Evolutionary conservation across 768 basidiomycete genomes (phyloP).

Genomic region (Basidioascus undulatus): DNA sequence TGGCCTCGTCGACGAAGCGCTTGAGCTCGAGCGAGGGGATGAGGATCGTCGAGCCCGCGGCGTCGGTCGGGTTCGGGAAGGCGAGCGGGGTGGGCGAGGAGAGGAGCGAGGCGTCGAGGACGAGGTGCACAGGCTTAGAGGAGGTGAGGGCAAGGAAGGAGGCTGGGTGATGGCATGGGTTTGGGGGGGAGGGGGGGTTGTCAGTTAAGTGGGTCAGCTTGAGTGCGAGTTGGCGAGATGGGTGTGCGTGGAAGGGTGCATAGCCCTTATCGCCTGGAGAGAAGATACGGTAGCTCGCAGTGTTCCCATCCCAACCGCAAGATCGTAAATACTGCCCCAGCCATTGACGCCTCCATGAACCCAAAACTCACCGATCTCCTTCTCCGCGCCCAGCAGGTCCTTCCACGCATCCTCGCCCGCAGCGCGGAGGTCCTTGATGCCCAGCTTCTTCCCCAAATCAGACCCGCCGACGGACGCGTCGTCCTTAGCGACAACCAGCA

Average conservation of each 20-base stretch:
- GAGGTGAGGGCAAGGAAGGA: constrained; percentile 59
- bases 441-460: constrained; percentile 9
- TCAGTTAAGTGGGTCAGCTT: background rate
- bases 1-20: constrained; percentile 37
- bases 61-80: constrained; percentile 39
- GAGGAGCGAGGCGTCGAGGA: constrained; percentile 59
- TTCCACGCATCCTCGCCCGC: constrained; percentile 65
- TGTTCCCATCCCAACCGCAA: too few species aligned
- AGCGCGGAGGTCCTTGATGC: constrained; percentile 60
- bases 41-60: constrained; percentile 49
- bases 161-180: constrained; percentile 24
- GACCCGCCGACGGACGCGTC: background rate
- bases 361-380: constrained; percentile 51
- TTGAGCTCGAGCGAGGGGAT: constrained; percentile 46
- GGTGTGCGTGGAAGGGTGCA: constrained; percentile 2
- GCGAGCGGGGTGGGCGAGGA: constrained; percentile 42
- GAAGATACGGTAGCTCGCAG: too few species aligned
- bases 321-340: too few species aligned
- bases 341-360: too few species aligned
- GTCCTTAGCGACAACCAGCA: background rate
- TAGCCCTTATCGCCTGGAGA: too few species aligned
- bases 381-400: constrained; percentile 61
- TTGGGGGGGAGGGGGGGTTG: background rate
- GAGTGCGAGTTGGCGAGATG: constrained; percentile 5
- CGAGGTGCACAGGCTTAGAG: constrained; percentile 37